Base-by-base conservation (phyloP, 192 early-diverging fungal genomes). In the Backusella westeae region DNA sequence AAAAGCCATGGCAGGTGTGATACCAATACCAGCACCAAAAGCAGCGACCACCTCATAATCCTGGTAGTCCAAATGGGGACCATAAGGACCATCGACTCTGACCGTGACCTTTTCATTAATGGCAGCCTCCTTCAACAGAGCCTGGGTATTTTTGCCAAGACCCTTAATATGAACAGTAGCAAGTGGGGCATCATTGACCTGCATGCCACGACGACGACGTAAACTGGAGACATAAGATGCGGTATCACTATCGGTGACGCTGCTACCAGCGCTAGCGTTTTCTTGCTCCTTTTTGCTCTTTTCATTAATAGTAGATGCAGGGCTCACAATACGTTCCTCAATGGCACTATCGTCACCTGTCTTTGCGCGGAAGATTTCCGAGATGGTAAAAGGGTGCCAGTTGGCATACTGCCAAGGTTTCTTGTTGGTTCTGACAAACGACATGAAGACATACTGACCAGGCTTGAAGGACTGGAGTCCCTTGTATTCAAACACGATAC, bases 391-490 rank as follows among this genome's bases (percentile, higher is more conserved):
- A 21, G 82, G 82, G 41, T 80, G 82, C 82, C 82, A 83, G 36
- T 79, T 79, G 4, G 35, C 59, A 34, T 52, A 72, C 36, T 63
- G 49, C 42, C 69, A 72, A 66, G 71, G 75, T 6, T 71, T 77
- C 39, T 52, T 53, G 39, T 59, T 69, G 19, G 70, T 21, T n/a
- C 56, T 53, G 6, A 69, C 72, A 56, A 86, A 73, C 2, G 78
- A 74, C n/a, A 86, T 52, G 71, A 86, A 86, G 2, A 78, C 77
- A 63, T 86, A 86, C 79, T 86, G 85, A 35, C 85, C 82, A 21
- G 85, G 73, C 36, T 77, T 72, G 59, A 78, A 86, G 29, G 26
- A 23, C 3, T 42, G 21, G 8, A 78, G 38, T 6, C 70, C 36
- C 21, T 32, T 42, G 15, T 76, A 44, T 12, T 76, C 75, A 53